Conservation (phyloP, 129 eudicot genomes). For the Artemisia tridentata region DNA sequence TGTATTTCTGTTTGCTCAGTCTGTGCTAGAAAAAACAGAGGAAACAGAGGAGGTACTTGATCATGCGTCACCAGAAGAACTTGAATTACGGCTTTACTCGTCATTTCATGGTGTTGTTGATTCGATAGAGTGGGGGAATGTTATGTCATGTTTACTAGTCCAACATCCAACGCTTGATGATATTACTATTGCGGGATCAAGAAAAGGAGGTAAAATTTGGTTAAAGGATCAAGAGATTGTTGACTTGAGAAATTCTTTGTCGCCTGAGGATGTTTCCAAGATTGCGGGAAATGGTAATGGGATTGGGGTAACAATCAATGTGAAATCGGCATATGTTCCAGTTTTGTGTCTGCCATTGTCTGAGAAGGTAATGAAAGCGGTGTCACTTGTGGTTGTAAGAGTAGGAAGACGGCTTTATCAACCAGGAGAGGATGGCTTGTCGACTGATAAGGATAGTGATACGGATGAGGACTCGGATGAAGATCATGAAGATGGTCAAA, state of each 20-base stretch:
- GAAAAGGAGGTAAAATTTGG: constrained; percentile 30
- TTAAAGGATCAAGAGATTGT: constrained; percentile 8
- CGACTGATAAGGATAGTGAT: constrained; percentile 17
- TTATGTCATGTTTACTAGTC: constrained; percentile 28
- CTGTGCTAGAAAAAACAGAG: constrained; percentile 6
- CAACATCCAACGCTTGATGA: constrained; percentile 31
- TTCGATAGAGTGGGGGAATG: constrained; percentile 39
- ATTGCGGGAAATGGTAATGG: constrained; percentile 31
- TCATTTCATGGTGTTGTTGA: constrained; percentile 36
- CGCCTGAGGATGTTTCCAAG: constrained; percentile 24
- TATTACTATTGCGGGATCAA: constrained; percentile 23
- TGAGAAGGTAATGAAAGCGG: constrained; percentile 21
- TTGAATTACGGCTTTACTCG: constrained; percentile 31
- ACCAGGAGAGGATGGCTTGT: constrained; percentile 26
- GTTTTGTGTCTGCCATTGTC: constrained; percentile 13
- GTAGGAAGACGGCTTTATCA: constrained; percentile 32
- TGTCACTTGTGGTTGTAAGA: constrained; percentile 34
- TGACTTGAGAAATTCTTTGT: constrained; percentile 22
- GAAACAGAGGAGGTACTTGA: constrained; percentile 10
- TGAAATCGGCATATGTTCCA: constrained; percentile 29
- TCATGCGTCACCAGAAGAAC: constrained; percentile 23
- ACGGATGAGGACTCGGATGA: constrained; percentile 21
- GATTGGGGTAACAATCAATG: constrained; percentile 28
- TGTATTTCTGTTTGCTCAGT: constrained; percentile 29
- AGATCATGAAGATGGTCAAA: constrained; percentile 12